Evolutionary conservation across 345 rosid genomes (phyloP), one percentile per base, ranked within the genome.

Genomic region (Acer saccharum): DNA sequence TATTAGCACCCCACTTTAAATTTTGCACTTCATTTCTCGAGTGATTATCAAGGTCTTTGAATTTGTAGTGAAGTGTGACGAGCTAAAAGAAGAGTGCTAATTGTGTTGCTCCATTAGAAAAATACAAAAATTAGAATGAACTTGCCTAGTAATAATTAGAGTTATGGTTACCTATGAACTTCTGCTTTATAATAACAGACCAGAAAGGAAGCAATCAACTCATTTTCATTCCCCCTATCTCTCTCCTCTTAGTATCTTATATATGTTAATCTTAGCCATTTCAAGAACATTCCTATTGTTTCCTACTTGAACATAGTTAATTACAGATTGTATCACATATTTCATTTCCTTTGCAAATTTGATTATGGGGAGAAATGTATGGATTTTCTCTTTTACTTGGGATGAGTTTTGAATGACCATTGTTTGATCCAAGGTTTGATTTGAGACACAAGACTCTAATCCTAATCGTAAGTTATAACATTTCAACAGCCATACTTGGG

Each of bases 51-150:
- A 17, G 21, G 8, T 58, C 63, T 58, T 58, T 7, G 63, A 58
- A 18, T 58, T 58, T 9, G 1, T 58, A 27, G 23, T 74, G 62
- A 74, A 74, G 46, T 64, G 7, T 73, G 43, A 17, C 58, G 64
- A 29, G 18, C 64, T 75, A 76, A 55, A 23, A 39, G 41, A 67
- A 41, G 11, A 21, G 25, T 52, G 72, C 55, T 14, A 41, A 55
- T 67, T 2, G 65, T 67, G 35, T 67, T 66, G 65, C 18, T 52
- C 29, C 32, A 57, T 66, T 32, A 32, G 66, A 39, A 67, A 67
- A 55, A 6, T 76, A 25, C 67, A 4, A 16, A 8, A 25, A 4
- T 14, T 32, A 10, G 14, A 39, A 11, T 35, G 21, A 66, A 35
- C 21, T 66, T 4, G 16, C 70, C 27, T 66, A 39, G 14, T 64